Percentiles rank a stretch among this genome's conserved stretches.
phyloP scores from a whole-genome alignment of 257 asterid species.

The Solanum dulcamara region DNA sequence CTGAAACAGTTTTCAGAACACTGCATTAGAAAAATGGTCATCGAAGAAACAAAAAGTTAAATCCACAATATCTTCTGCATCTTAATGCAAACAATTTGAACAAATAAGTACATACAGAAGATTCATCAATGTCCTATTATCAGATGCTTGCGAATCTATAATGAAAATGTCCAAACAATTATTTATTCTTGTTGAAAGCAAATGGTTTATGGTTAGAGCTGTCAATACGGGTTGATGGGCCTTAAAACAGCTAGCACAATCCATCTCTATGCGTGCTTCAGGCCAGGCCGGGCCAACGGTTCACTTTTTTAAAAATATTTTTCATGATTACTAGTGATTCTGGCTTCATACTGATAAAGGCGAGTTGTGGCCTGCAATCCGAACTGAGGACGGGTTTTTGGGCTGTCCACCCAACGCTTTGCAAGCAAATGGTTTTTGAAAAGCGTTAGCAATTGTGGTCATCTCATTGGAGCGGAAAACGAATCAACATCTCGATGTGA shows the following conservation, averaged over 20 bases:
- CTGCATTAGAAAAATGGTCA: background rate
- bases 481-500: no score
- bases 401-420: no score
- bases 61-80: background rate
- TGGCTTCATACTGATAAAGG: no score
- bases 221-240: background rate
- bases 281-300: background rate
- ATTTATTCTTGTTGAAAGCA: background rate
- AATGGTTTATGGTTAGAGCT: background rate
- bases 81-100: background rate
- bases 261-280: background rate
- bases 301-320: background rate
- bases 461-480: no score
- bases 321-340: no score
- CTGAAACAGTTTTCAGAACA: constrained; percentile 19
- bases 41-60: background rate
- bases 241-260: background rate
- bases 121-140: background rate
- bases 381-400: no score
- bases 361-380: no score
- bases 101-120: background rate
- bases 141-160: background rate
- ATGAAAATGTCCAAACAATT: background rate
- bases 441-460: no score
- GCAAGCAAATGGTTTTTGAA: no score